These are phyloP conservation scores for Amanita muscaria DNA, from an alignment of 768 basidiomycete species.

Conservation along the genomic window DNA sequence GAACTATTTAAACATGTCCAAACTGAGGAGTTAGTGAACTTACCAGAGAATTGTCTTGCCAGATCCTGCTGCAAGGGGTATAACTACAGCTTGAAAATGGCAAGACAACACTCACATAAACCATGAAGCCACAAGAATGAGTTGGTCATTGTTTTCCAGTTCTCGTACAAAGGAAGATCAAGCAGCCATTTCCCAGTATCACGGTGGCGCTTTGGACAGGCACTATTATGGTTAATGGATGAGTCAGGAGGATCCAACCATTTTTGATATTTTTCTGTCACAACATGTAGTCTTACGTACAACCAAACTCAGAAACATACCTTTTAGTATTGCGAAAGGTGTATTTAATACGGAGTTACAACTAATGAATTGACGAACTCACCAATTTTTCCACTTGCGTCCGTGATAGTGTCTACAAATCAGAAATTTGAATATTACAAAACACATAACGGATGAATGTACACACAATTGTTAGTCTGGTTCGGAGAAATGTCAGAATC, in stretches of 20 bases:
- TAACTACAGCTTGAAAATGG: background rate
- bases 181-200: background rate
- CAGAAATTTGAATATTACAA: too few species aligned
- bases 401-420: too few species aligned
- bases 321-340: too few species aligned
- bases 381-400: too few species aligned
- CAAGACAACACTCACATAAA: background rate
- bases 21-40: background rate
- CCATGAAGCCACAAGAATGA: background rate
- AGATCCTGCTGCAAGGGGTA: background rate
- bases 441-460: too few species aligned
- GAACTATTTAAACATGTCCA: background rate
- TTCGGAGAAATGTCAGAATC: too few species aligned
- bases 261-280: background rate
- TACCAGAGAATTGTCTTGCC: conserved; percentile 3
- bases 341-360: too few species aligned
- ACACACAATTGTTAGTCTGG: too few species aligned
- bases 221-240: background rate
- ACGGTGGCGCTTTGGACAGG: background rate
- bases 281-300: too few species aligned
- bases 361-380: too few species aligned
- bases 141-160: background rate
- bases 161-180: background rate
- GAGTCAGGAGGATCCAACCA: background rate
- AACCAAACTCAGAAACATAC: too few species aligned